Evolutionary conservation across 139 green algal species (phyloP), one percentile per base, ranked within the genome.

Genomic region (Chlorella vulgaris): DNA sequence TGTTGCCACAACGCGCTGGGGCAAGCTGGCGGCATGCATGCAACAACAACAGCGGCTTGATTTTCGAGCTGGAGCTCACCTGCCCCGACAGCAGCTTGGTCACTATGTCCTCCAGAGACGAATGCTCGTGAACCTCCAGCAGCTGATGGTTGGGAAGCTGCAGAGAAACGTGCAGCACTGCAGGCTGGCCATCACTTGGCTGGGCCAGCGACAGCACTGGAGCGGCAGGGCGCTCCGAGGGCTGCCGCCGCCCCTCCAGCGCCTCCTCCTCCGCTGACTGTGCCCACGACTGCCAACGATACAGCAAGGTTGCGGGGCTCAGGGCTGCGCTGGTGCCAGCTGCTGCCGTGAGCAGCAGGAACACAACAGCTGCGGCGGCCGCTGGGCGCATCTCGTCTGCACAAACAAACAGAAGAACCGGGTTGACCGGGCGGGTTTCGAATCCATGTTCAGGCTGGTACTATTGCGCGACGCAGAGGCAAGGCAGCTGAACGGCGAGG

Each of bases 51-150:
- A n/a, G n/a, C n/a, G n/a, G n/a, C n/a, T n/a, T n/a, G n/a, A n/a
- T n/a, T n/a, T n/a, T n/a, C n/a, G n/a, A 4, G 31, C 63, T 29
- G 15, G 2, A 43, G 43, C 47, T 19, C 51, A 79, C 73, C 73
- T 79, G 73, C 15, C 28, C 24, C 26, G 26, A 15, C 7, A 68
- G 35, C 73, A 79, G 53, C 51, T 69, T 35, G 24, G 22, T 15
- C 22, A 79, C 29, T 31, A 79, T 60, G 29, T 67, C 58, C 53
- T 79, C 73, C 53, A 68, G 15, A 13, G 36, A 36, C 7, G 38
- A 33, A 1, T 67, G 51, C 35, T 68, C 53, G 3, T 35, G n/a
- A 4, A 79, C 21, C 3, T 69, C 53, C 21, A 69, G 73, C 24
- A 38, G 3, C 2, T 31, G 15, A 26, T 79, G 36, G 7, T 53